A percentile compares a stretch with the other conserved stretches of the same genome.
Conservation (phyloP, 2,329 filamentous ascomycete genomes). For the Blumeria hordei region DNA sequence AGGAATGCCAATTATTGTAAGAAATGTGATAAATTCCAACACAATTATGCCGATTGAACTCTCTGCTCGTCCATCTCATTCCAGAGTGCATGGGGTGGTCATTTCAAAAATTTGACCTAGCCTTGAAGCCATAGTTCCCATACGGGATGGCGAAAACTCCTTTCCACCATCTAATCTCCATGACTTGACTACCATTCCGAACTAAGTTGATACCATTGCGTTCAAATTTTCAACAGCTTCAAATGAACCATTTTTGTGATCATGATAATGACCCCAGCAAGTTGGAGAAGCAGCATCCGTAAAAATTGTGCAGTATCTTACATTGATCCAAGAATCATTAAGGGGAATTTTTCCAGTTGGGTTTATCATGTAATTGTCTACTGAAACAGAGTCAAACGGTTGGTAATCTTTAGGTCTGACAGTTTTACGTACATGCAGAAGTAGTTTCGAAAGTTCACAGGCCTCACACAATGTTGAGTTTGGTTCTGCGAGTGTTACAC, state of each 20-base stretch:
- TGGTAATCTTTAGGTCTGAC: background rate
- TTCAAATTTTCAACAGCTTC: background rate
- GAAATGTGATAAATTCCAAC: too few species aligned
- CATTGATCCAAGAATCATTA: background rate
- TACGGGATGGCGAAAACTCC: background rate
- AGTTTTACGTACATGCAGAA: background rate
- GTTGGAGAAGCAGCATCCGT: background rate
- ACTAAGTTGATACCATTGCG: background rate
- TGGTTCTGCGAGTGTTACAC: background rate
- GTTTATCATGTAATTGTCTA: background rate
- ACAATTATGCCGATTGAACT: background rate
- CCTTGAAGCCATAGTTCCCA: background rate
- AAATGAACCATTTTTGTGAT: background rate
- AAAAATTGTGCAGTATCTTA: background rate
- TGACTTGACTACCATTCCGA: background rate
- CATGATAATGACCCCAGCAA: background rate
- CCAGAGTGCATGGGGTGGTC: background rate
- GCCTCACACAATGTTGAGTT: background rate
- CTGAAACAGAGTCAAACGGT: background rate
- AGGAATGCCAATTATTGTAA: too few species aligned
- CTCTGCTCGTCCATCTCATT: background rate
- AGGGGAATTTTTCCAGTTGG: background rate
- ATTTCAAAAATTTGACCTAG: background rate
- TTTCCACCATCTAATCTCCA: background rate
- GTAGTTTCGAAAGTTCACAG: background rate